Conservation (phyloP, 768 basidiomycete species). For the Termitomyces sp. region DNA sequence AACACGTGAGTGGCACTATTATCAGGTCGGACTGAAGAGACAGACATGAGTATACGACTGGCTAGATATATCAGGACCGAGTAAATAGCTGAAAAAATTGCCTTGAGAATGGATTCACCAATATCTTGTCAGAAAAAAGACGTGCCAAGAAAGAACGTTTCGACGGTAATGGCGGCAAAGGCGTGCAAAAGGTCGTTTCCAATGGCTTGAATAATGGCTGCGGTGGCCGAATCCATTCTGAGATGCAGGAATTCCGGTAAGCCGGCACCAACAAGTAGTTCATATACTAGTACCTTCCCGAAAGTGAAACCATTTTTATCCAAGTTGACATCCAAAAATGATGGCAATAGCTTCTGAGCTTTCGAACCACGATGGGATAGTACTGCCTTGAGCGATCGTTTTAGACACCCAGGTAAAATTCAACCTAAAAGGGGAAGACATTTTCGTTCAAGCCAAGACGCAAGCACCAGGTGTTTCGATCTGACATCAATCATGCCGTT, state of each 20-base stretch:
- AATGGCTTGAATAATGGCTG: background rate
- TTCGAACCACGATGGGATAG: too few relatives aligned
- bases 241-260: background rate
- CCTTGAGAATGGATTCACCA: background rate
- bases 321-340: too few relatives aligned
- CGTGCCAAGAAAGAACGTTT: constrained; percentile 10
- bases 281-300: too few relatives aligned
- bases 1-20: background rate
- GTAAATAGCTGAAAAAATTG: constrained; percentile 1
- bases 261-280: background rate
- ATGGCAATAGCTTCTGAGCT: too few relatives aligned
- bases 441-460: too few relatives aligned
- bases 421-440: too few relatives aligned
- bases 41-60: constrained; percentile 4
- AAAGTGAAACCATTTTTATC: too few relatives aligned
- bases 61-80: constrained; percentile 4
- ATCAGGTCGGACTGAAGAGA: background rate
- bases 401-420: too few relatives aligned
- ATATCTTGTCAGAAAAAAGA: background rate
- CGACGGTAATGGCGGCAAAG: constrained; percentile 5
- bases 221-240: constrained; percentile 5
- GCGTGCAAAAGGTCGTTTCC: constrained; percentile 8
- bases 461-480: too few relatives aligned
- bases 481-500: too few relatives aligned
- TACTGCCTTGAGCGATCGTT: too few relatives aligned